A percentile compares a stretch with the other conserved stretches of the same genome.
Evolutionary conservation across 2,329 filamentous ascomycete genomes (phyloP).

Genomic region (Aureobasidium mangrovei): DNA sequence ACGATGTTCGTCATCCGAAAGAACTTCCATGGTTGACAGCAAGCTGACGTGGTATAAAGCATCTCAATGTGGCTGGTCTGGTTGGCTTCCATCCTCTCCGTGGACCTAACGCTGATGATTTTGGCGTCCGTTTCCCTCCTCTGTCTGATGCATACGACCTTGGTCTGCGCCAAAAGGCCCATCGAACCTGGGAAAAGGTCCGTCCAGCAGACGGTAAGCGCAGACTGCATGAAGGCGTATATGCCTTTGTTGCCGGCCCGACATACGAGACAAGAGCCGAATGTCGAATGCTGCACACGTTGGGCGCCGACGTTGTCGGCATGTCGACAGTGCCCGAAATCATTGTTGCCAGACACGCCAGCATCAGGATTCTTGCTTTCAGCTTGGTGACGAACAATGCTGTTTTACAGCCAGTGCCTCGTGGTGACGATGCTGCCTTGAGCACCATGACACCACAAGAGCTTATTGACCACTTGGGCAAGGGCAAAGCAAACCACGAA

Average conservation of each 20-base stretch:
- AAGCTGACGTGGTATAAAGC: slow-evolving; percentile 32
- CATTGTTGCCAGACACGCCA: slow-evolving; percentile 55
- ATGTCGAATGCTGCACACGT: slow-evolving; percentile 50
- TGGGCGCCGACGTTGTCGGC: slow-evolving; percentile 60
- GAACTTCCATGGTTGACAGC: background rate
- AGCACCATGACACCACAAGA: slow-evolving; percentile 42
- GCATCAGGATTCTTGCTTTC: slow-evolving; percentile 55
- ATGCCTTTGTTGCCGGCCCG: slow-evolving; percentile 56
- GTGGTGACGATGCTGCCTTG: slow-evolving; percentile 49
- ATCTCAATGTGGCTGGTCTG: slow-evolving; percentile 55
- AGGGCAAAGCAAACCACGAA: slow-evolving; percentile 55
- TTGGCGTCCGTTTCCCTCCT: slow-evolving; percentile 54
- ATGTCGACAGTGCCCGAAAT: slow-evolving; percentile 65
- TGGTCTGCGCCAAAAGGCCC: slow-evolving; percentile 47
- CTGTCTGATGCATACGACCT: slow-evolving; percentile 60
- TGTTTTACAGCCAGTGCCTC: slow-evolving; percentile 49
- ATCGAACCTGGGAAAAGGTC: slow-evolving; percentile 48
- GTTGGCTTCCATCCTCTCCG: slow-evolving; percentile 53
- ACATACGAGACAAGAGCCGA: slow-evolving; percentile 59
- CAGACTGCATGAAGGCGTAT: slow-evolving; percentile 54
- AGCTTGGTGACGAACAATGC: slow-evolving; percentile 59
- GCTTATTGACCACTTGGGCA: slow-evolving; percentile 46
- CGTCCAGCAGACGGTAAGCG: slow-evolving; percentile 38
- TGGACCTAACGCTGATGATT: slow-evolving; percentile 54
- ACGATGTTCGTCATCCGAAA: slow-evolving; percentile 44